These are phyloP conservation scores for Straminergon stramineum DNA, from an alignment of 225 moss, liverwort and hornwort genomes.

Conservation along the genomic window DNA sequence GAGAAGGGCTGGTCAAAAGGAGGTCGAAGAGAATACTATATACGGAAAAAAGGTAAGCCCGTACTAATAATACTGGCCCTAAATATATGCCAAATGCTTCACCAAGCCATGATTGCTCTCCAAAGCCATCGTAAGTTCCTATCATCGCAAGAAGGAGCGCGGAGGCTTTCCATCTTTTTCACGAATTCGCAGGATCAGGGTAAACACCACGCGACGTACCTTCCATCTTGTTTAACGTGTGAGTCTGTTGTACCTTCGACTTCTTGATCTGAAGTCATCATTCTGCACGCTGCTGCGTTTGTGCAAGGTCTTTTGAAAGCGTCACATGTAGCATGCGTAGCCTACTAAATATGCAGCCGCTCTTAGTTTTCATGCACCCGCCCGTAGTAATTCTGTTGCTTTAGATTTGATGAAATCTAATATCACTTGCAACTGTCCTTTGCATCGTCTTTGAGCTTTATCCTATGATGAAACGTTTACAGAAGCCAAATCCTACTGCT, in stretches of 20 bases:
- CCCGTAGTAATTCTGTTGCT: background rate
- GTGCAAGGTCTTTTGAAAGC: background rate
- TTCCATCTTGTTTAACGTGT: background rate
- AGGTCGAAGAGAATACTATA: background rate
- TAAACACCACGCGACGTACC: background rate
- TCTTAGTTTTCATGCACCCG: background rate
- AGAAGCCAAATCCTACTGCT: background rate
- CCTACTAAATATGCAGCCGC: background rate
- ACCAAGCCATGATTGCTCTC: background rate
- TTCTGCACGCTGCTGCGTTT: background rate
- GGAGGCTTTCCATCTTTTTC: background rate
- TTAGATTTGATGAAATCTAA: background rate
- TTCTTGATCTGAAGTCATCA: conserved; percentile 8
- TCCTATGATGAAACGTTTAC: background rate
- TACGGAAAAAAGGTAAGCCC: background rate
- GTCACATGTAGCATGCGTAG: background rate
- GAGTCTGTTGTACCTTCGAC: background rate
- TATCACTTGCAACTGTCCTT: background rate
- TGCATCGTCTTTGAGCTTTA: background rate
- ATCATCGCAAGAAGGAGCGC: background rate
- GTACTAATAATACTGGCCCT: background rate
- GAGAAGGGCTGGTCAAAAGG: background rate
- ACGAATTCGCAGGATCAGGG: background rate
- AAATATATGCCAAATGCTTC: background rate
- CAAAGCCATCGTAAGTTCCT: background rate